Percentiles rank a stretch among this genome's conserved stretches.
Evolutionary conservation across 2,329 filamentous ascomycete genomes (phyloP).

Genomic region (Nemania sp.): DNA sequence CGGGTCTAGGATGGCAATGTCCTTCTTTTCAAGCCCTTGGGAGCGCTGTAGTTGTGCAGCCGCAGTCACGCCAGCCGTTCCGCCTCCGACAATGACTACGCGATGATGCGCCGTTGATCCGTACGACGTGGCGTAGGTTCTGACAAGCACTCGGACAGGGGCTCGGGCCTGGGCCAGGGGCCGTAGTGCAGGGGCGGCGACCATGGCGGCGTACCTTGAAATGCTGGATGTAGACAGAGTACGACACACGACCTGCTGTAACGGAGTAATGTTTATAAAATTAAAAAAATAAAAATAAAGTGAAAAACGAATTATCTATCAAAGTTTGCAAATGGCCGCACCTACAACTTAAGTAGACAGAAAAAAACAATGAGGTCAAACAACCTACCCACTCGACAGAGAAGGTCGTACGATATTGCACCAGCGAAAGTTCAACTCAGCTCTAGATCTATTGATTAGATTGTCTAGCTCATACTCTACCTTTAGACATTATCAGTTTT

Average conservation of each 20-base stretch:
- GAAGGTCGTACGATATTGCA: background rate
- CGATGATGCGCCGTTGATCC: slow-evolving; percentile 63
- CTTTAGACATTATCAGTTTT: background rate
- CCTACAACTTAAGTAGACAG: no score
- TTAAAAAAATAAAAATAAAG: background rate
- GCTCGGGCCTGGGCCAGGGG: slow-evolving; percentile 41
- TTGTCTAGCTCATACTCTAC: background rate
- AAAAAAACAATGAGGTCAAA: no score
- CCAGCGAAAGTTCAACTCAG: background rate
- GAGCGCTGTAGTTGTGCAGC: slow-evolving; percentile 72
- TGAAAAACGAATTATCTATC: background rate
- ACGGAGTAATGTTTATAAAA: background rate
- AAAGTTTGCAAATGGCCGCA: background rate
- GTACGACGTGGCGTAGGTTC: slow-evolving; percentile 48
- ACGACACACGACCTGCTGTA: background rate
- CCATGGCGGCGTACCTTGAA: slow-evolving; percentile 33
- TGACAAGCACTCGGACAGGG: slow-evolving; percentile 36
- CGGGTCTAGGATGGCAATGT: slow-evolving; percentile 54
- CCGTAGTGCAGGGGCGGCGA: slow-evolving; percentile 29
- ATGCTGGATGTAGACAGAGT: background rate
- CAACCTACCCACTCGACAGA: no score
- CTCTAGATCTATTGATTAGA: background rate
- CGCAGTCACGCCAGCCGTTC: slow-evolving; percentile 72
- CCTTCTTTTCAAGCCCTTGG: slow-evolving; percentile 48
- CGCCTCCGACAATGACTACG: slow-evolving; percentile 75